Base-by-base conservation (phyloP, 345 rosid species). In the Barbarea vulgaris region DNA sequence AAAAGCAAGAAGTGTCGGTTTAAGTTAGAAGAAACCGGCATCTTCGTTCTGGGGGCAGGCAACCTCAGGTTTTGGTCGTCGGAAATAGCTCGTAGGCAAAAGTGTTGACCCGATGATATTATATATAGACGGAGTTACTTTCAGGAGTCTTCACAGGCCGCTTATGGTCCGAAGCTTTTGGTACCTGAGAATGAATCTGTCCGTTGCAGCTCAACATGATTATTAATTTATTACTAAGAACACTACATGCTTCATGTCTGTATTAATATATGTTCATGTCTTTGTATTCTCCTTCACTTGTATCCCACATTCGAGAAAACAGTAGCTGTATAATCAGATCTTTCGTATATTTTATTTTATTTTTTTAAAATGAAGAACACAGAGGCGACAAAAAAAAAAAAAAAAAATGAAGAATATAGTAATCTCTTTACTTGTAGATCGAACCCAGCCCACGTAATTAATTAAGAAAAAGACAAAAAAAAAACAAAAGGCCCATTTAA, bases 1-100 rank as follows among this genome's bases (percentile, higher is more conserved):
- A 65, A 21, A 64, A 78, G 64, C 73, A 81, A 75, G 44, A 78
- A 44, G 77, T 72, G 30, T 72, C 73, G 6, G 69, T 78, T 17
- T 78, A 78, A 78, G 25, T 52, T 78, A 67, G 51, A 66, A 58
- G 3, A 78, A 41, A 24, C 47, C 44, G 57, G 4, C 28, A 64
- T 77, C 48, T 56, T 15, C 14, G 9, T 47, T 19, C 27, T 47
- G 42, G 44, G 34, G 76, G 72, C 76, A 77, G 67, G 65, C 67
- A 64, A 64, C 59, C 80, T 70, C 67, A 63, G 58, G 70, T 69
- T 69, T 69, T 61, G 75, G 80, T 69, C 33, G 30, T 77, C 17
- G 55, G 61, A 25, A 54, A 64, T 55, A 55, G 71, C 76, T 34
- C 53, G 67, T 63, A 54, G 41, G 59, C 42, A 55, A 69, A 48